Evolutionary conservation across 495 filamentous ascomycete species (phyloP), one percentile per base, ranked within the genome.

Genomic region (Echria macrotheca): DNA sequence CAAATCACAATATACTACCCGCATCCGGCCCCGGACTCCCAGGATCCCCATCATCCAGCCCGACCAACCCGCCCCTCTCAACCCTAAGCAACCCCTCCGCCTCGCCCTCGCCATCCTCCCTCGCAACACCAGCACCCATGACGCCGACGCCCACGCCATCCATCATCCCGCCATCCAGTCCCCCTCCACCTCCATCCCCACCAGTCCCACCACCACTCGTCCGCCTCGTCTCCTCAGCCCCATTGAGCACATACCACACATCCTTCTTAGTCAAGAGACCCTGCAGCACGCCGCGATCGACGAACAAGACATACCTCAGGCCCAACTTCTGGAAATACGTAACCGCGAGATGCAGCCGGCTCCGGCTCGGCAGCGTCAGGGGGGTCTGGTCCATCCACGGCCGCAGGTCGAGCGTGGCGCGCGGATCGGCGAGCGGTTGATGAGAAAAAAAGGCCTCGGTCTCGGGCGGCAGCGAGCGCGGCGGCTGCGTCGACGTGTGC

Each of bases 321-420:
- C 93, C 93, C 5, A 98, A 76, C 60, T 89, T 90, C 69, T 94
- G 87, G 69, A 98, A 97, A 77, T 97, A 89, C 29, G 79, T 83
- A 12, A 91, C 80, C 3, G 89, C 87, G 24, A 98, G 76, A 57
- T 87, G 79, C 47, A 97, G 79, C 41, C 76, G 84, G 41, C 78
- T 79, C 35, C 83, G 77, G 26, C 79, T 78, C 25, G 87, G 85
- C 10, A 98, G 76, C 0, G 94, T 96, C 25, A 98, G 86, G 2
- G 93, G 93, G 0, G 93, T 98, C 60, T 96, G 90, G 62, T 98
- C 93, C 87, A 98, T 95, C 91, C 91, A 98, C 5, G 89, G 90
- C 11, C 91, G 74, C 6, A 97, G 74, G 63, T 98, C 91, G 29
- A 97, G 75, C 0, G 83, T 90, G 7, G 81, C 77, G n/a, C 73